These are phyloP conservation scores for Phytophthora pseudosyringae DNA, from an alignment of 352 stramenopile species.

Conservation along the genomic window DNA sequence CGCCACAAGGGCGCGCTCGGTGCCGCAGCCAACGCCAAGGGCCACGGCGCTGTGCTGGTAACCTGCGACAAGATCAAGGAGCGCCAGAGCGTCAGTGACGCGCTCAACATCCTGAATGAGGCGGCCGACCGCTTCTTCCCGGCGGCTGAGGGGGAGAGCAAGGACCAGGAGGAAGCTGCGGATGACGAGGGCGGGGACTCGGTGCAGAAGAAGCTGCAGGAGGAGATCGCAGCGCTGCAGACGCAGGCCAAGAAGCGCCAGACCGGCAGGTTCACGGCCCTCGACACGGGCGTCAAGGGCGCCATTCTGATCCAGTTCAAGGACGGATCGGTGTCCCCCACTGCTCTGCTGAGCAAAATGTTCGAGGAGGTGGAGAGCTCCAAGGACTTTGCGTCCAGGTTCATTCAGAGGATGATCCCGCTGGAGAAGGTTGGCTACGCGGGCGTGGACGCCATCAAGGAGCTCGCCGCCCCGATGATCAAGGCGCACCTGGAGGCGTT, in stretches of 20 bases:
- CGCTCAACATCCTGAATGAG: slow-evolving; percentile 80
- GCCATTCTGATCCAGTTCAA: slow-evolving; percentile 73
- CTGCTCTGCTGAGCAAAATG: slow-evolving; percentile 60
- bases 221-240: slow-evolving; percentile 71
- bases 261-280: slow-evolving; percentile 69
- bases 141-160: slow-evolving; percentile 20
- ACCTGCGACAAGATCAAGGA: slow-evolving; percentile 84
- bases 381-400: slow-evolving; percentile 78
- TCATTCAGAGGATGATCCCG: slow-evolving; percentile 78
- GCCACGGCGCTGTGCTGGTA: slow-evolving; percentile 63
- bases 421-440: slow-evolving; percentile 76
- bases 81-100: slow-evolving; percentile 71
- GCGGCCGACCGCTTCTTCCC: slow-evolving; percentile 71
- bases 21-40: slow-evolving; percentile 63
- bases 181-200: slow-evolving; percentile 37
- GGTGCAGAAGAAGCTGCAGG: slow-evolving; percentile 70
- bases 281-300: slow-evolving; percentile 80
- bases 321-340: slow-evolving; percentile 54
- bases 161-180: slow-evolving; percentile 25
- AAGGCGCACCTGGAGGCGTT: slow-evolving; percentile 47
- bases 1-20: slow-evolving; percentile 62
- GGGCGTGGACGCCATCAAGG: slow-evolving; percentile 64
- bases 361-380: slow-evolving; percentile 66
- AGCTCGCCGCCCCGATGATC: slow-evolving; percentile 63
- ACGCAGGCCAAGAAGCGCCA: slow-evolving; percentile 61